Evolutionary conservation across 257 asterid genomes (phyloP).

Genomic region (Gentiana straminea): DNA sequence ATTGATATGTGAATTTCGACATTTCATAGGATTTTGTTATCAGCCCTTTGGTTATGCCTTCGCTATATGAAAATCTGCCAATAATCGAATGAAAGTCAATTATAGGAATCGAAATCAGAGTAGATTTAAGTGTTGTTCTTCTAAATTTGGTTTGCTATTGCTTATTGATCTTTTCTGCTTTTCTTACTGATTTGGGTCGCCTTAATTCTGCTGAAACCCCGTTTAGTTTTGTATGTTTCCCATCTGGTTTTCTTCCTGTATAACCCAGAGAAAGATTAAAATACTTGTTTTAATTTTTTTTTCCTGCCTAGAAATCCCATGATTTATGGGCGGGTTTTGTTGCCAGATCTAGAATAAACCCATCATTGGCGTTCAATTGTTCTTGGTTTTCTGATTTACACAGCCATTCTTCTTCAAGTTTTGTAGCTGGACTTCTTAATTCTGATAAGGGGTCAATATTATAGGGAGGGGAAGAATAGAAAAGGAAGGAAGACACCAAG

Average conservation of each 20-base stretch:
- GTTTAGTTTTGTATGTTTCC: too few relatives aligned
- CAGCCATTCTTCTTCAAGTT: background rate
- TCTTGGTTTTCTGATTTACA: background rate
- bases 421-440: too few relatives aligned
- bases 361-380: too few relatives aligned
- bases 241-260: too few relatives aligned
- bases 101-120: too few relatives aligned
- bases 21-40: background rate
- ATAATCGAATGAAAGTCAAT: too few relatives aligned
- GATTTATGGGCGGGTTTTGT: background rate
- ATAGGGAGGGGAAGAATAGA: background rate
- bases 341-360: background rate
- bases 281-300: background rate
- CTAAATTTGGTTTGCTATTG: too few relatives aligned
- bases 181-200: too few relatives aligned
- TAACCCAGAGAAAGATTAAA: background rate
- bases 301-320: background rate
- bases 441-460: background rate
- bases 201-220: too few relatives aligned
- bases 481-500: background rate
- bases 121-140: too few relatives aligned
- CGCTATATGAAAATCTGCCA: background rate
- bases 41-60: background rate
- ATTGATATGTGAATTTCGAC: constrained; percentile 6
- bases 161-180: too few relatives aligned